Conservation (phyloP, 2,329 filamentous ascomycete species). For the Bipolaris cookei region DNA sequence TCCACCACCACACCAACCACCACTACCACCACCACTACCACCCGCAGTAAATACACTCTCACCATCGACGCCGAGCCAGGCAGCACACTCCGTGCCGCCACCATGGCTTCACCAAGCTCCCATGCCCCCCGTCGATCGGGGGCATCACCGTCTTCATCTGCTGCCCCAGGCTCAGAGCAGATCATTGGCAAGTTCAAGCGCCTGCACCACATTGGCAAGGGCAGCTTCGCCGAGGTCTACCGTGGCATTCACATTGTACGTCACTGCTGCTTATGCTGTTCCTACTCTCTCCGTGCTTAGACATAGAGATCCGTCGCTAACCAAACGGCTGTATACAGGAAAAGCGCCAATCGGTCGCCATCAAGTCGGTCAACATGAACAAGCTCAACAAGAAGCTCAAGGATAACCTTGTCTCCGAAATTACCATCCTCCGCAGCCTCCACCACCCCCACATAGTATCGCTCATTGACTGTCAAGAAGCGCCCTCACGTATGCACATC, state of each 20-base stretch:
- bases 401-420: conserved; percentile 94
- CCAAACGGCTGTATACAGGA: conserved; percentile 59
- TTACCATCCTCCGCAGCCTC: conserved; percentile 90
- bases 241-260: conserved; percentile 80
- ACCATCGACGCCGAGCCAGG: conserved; percentile 25
- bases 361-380: conserved; percentile 92
- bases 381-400: conserved; percentile 96
- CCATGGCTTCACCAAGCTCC: conserved; percentile 44
- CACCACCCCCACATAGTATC: conserved; percentile 97
- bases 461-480: conserved; percentile 92
- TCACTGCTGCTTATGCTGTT: conserved; percentile 2
- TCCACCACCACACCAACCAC: background rate
- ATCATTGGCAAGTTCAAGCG: conserved; percentile 78
- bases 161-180: conserved; percentile 30
- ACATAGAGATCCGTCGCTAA: background rate
- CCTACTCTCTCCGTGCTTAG: background rate
- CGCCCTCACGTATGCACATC: conserved; percentile 86
- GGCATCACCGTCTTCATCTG: conserved; percentile 44
- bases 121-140: conserved; percentile 47
- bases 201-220: conserved; percentile 90
- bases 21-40: conserved; percentile 7
- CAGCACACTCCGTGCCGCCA: conserved; percentile 43
- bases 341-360: conserved; percentile 81
- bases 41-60: conserved; percentile 7
- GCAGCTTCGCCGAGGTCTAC: conserved; percentile 97